Evolutionary conservation across 768 basidiomycete genomes (phyloP).

Genomic region (Rhizopogon roseolus): DNA sequence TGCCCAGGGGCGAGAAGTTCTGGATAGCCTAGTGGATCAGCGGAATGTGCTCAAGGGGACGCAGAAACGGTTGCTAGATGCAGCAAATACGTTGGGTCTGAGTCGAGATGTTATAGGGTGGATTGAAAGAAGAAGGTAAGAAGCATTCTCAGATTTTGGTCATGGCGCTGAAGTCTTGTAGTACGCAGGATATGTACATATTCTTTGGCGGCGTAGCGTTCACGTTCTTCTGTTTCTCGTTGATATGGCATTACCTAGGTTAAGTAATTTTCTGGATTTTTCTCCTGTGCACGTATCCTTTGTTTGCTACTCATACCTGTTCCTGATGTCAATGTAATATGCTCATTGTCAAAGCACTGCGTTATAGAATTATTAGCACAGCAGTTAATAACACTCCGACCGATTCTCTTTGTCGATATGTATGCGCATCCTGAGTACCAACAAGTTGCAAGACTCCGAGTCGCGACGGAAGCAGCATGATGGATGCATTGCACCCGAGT

Average conservation of each 20-base stretch:
- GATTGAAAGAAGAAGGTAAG: slow-evolving; percentile 90
- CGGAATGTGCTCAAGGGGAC: slow-evolving; percentile 95
- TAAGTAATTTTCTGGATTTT: slow-evolving; percentile 15
- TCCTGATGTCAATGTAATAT: background rate
- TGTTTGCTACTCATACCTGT: background rate
- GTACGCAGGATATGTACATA: slow-evolving; percentile 94
- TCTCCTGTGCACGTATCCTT: background rate
- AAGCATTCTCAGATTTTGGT: background rate
- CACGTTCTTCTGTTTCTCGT: slow-evolving; percentile 90
- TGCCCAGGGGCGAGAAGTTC: slow-evolving; percentile 85
- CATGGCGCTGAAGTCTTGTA: slow-evolving; percentile 25
- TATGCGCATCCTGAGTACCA: no score
- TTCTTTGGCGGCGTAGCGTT: slow-evolving; percentile 80
- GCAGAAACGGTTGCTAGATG: slow-evolving; percentile 75
- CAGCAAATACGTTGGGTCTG: slow-evolving; percentile 91
- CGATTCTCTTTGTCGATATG: no score
- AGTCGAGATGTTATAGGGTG: slow-evolving; percentile 94
- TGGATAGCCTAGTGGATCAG: slow-evolving; percentile 92
- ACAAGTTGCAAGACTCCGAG: no score
- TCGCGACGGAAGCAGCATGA: no score
- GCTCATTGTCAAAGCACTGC: no score
- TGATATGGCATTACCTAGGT: slow-evolving; percentile 90
- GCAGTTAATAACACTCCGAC: no score
- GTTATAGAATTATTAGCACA: no score
- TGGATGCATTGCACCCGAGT: no score